These are phyloP conservation scores for Xylaria sp. DNA, from an alignment of 2,329 filamentous ascomycete species.

Conservation along the genomic window DNA sequence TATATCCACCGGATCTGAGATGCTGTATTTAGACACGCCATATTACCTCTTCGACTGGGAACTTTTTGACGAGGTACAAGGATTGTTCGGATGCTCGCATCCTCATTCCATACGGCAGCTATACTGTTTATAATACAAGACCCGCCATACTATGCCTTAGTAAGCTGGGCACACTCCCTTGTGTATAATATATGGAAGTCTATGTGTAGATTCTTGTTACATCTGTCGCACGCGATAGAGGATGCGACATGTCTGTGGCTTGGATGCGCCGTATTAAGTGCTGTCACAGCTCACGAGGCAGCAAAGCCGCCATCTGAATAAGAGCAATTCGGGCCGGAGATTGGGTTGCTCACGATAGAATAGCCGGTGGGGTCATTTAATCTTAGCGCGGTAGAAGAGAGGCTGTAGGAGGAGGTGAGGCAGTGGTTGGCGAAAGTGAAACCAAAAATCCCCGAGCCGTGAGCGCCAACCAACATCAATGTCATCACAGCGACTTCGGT, in stretches of 20 bases:
- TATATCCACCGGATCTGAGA: conserved; percentile 4
- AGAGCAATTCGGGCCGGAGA: background rate
- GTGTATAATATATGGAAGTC: too few species aligned
- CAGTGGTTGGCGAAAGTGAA: background rate
- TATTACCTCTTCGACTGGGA: background rate
- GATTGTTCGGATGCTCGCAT: conserved; percentile 5
- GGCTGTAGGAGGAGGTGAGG: background rate
- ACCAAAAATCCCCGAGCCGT: background rate
- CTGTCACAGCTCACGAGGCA: background rate
- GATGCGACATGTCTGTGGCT: conserved; percentile 6
- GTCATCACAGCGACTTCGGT: background rate
- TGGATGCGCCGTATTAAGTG: conserved; percentile 17
- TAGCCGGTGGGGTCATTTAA: conserved; percentile 2
- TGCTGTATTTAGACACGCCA: conserved; percentile 17
- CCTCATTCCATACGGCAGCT: background rate
- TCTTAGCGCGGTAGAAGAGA: conserved; percentile 2
- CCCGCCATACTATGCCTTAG: background rate
- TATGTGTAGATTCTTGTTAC: too few species aligned
- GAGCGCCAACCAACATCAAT: conserved; percentile 1
- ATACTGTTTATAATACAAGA: background rate
- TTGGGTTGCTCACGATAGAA: background rate
- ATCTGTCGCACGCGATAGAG: too few species aligned
- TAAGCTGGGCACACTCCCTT: too few species aligned
- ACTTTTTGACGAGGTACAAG: conserved; percentile 1
- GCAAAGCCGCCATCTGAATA: background rate